These are phyloP conservation scores for Colletotrichum sp. DNA, from an alignment of 2,329 filamentous ascomycete species.

Conservation along the genomic window DNA sequence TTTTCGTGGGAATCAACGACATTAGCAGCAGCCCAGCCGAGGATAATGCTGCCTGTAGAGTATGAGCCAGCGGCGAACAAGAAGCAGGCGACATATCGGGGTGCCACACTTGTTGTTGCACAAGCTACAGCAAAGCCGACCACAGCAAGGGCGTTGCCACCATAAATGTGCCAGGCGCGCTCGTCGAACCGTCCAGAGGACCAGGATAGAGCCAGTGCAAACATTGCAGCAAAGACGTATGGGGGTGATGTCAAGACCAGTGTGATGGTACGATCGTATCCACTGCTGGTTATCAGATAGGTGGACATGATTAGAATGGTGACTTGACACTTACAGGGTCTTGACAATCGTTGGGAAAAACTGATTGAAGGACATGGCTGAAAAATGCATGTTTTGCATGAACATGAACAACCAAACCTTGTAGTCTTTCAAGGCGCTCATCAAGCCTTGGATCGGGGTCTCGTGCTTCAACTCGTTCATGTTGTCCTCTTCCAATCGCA, in stretches of 20 bases:
- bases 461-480: not conserved
- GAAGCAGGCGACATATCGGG: not conserved
- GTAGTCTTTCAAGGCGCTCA: slow-evolving; percentile 29
- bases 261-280: slow-evolving; percentile 41
- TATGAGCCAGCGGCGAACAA: not conserved
- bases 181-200: slow-evolving; percentile 52
- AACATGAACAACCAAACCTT: slow-evolving; percentile 34
- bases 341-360: slow-evolving; percentile 82
- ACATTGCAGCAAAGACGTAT: slow-evolving; percentile 41
- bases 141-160: slow-evolving; percentile 43
- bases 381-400: slow-evolving; percentile 33
- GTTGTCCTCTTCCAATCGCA: not conserved
- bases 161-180: slow-evolving; percentile 51
- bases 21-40: not conserved
- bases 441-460: not conserved
- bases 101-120: not conserved
- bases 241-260: slow-evolving; percentile 54
- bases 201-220: slow-evolving; percentile 39
- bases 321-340: slow-evolving; percentile 33
- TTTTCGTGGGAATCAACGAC: not conserved
- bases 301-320: not conserved
- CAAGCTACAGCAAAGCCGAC: slow-evolving; percentile 37
- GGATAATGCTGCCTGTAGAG: not conserved
- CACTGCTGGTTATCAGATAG: slow-evolving; percentile 3
- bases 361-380: slow-evolving; percentile 69